Conservation (phyloP, 331 rosid species). For the Spiraea crenata region DNA sequence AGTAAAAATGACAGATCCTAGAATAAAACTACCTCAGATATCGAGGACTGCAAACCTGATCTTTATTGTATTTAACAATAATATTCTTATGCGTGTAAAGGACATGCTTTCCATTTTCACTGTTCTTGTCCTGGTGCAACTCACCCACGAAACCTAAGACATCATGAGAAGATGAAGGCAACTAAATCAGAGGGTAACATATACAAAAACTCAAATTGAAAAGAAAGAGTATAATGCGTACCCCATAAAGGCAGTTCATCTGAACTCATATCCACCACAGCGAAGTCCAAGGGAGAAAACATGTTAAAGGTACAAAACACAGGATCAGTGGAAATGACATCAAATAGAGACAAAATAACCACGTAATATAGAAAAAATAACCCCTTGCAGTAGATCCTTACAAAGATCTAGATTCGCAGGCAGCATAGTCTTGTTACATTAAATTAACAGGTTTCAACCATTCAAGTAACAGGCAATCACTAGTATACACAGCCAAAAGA, state of each 20-base stretch:
- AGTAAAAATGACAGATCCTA: slow-evolving; percentile 9
- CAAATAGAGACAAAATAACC: neutral
- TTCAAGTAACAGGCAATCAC: neutral
- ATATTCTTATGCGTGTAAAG: slow-evolving; percentile 85
- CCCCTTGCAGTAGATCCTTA: neutral
- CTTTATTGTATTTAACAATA: slow-evolving; percentile 69
- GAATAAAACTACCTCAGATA: slow-evolving; percentile 22
- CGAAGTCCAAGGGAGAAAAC: slow-evolving; percentile 37
- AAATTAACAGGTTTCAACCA: neutral
- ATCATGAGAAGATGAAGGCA: slow-evolving; percentile 17
- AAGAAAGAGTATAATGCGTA: slow-evolving; percentile 41
- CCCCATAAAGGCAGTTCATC: slow-evolving; percentile 99
- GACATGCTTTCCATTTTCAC: slow-evolving; percentile 79
- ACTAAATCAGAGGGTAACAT: slow-evolving; percentile 13
- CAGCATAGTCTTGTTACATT: too few relatives aligned
- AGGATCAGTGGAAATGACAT: slow-evolving; percentile 30
- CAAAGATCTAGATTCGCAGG: neutral
- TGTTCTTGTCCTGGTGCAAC: slow-evolving; percentile 68
- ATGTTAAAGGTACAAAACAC: slow-evolving; percentile 24
- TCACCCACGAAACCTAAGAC: slow-evolving; percentile 90
- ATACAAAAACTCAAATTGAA: slow-evolving; percentile 2
- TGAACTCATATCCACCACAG: slow-evolving; percentile 49
- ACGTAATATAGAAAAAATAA: neutral
- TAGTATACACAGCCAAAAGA: neutral
- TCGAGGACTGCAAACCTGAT: slow-evolving; percentile 66